These are phyloP conservation scores for Glaciozyma martinii DNA, from an alignment of 768 basidiomycete genomes.

Conservation along the genomic window DNA sequence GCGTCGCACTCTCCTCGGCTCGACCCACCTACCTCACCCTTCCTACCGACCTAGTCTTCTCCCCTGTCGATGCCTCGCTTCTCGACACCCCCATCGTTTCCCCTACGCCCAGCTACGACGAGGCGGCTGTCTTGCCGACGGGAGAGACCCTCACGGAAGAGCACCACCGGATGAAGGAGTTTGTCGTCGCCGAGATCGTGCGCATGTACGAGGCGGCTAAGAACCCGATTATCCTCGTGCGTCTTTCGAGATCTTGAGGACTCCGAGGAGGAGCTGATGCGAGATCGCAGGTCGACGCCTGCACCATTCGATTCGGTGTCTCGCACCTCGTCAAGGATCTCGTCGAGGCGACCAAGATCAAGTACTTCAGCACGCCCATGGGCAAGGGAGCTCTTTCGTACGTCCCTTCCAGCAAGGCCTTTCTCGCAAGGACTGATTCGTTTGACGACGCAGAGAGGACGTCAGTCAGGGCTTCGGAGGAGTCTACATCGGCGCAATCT, in stretches of 20 bases:
- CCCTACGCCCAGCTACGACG: not conserved
- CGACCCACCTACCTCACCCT: constrained; percentile 81
- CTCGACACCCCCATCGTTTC: constrained; percentile 25
- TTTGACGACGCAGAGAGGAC: constrained; percentile 46
- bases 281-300: constrained; percentile 51
- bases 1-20: constrained; percentile 46
- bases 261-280: too few relatives aligned
- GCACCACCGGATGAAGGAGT: constrained; percentile 45
- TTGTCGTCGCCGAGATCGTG: constrained; percentile 64
- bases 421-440: too few relatives aligned
- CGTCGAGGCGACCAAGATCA: constrained; percentile 53
- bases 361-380: constrained; percentile 36
- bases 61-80: constrained; percentile 28
- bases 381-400: constrained; percentile 58
- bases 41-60: constrained; percentile 70
- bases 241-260: not conserved
- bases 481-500: constrained; percentile 63
- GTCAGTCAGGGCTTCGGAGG: constrained; percentile 64
- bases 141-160: constrained; percentile 20
- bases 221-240: constrained; percentile 59
- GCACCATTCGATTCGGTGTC: constrained; percentile 62
- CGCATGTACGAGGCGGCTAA: constrained; percentile 55
- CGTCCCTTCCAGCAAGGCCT: too few relatives aligned
- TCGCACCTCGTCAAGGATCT: constrained; percentile 57
- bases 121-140: constrained; percentile 15